Evolutionary conservation across 306 rosid genomes (phyloP), one percentile per base, ranked within the genome.

Genomic region (Cucurbita maxima): DNA sequence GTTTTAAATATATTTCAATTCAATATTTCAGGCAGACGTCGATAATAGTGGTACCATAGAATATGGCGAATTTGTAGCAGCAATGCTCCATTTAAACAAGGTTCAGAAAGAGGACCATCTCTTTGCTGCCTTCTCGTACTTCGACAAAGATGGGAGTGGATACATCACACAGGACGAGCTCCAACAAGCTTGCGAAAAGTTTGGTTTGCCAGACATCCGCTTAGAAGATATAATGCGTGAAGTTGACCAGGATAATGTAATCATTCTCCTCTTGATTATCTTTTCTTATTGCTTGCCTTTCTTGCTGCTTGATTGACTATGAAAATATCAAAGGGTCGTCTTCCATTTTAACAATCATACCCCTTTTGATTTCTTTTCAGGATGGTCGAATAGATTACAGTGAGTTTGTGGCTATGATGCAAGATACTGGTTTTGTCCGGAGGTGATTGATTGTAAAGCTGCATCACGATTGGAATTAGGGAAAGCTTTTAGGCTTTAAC

Each of bases 21-120:
- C 18, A 54, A 63, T 73, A 59, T 75, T 78, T 77, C 88, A 94
- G 99, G 99, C 92, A 45, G 99, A 94, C 70, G 3, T 87, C 47
- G 95, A 94, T 79, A 86, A 91, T 60, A 94, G 97, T 77, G 99
- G 99, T 74, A 87, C 99, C 79, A 89, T 94, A 87, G 99, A 91
- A 82, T 91, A 94, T 13, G 96, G 97, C 20, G 99, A 94, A 78
- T 94, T 91, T 78, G 75, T 94, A 63, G 96, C 99, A 76, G 96
- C 97, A 52, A 94, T 94, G 99, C 88, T 94, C 52, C 92, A 91
- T 77, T 83, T 91, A 78, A 94, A 89, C 88, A 86, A 90, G 84
- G 38, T 94, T 75, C 96, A 91, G 80, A 88, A 83, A 85, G 97
- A 94, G 81, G 99, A 94, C 81, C 95, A 85, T 71, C 86, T 94